Base-by-base conservation (phyloP, 164 flowering plant genomes). In the Liriodendron chinense region DNA sequence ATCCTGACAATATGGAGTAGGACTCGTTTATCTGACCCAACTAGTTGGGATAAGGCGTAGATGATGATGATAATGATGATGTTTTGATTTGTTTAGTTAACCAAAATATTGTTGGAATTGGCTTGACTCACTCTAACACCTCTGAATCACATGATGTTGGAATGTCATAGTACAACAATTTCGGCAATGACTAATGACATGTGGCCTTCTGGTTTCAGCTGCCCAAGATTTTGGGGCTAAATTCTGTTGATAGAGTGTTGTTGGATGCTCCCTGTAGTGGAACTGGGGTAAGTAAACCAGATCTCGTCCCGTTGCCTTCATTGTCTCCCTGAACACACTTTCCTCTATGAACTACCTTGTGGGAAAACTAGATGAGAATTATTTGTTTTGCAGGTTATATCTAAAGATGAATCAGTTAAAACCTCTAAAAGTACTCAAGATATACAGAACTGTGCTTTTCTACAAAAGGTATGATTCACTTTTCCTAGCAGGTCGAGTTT, bases 241-340 rank as follows among this genome's bases (percentile, higher is more conserved):
- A 96, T 72, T 53, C 94, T 18, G 89, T 85, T 76, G 99, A 96
- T 81, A 87, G 99, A 76, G 96, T 94, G 53, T 78, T 96, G 84
- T 76, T 96, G 81, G 99, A 96, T 92, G 99, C 99, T 16, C 99
- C 99, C 65, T 96, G 99, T 86, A 96, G 98, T 78, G 99, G 99
- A 22, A 94, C 98, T 74, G 99, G 99, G 84, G 99, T 96, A 83
- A 84, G 92, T 59, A 7, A 70, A 49, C 47, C 76, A 2, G n/a
- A 48, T 69, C 62, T 16, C 16, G 16, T 71, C 9, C 47, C 10
- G 59, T 7, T 25, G 4, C 22, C 23, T 16, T 25, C 13, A 50
- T 34, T 1, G 28, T 74, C 69, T 67, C 18, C 28, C 13, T 16
- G 69, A 2, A 13, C 69, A 66, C 47, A 25, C 26, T 34, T 26